Percentiles rank a stretch among this genome's conserved stretches.
Conservation (phyloP, 306 rosid species). For the Pachyrhizus erosus region DNA sequence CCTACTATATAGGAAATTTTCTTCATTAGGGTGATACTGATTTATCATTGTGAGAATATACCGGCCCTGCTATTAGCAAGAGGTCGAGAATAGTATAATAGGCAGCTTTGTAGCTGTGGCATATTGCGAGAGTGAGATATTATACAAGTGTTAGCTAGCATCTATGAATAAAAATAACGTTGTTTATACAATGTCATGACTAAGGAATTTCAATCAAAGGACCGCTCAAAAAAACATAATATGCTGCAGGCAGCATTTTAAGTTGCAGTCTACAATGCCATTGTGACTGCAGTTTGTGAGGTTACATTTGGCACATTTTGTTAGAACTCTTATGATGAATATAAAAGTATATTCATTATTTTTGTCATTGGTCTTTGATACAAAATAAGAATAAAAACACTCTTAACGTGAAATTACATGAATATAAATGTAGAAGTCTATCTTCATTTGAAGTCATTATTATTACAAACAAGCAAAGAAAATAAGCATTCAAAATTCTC, state of each 20-base stretch:
- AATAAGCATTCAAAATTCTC: too few relatives aligned
- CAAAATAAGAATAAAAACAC: too few relatives aligned
- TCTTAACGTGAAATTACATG: too few relatives aligned
- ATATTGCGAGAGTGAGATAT: slow-evolving; percentile 47
- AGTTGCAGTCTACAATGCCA: not conserved
- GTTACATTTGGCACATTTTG: not conserved
- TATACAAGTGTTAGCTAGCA: slow-evolving; percentile 49
- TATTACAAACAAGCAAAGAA: too few relatives aligned
- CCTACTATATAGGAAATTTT: slow-evolving; percentile 58
- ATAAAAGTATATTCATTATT: too few relatives aligned
- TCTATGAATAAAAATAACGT: slow-evolving; percentile 42
- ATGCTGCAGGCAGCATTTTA: not conserved
- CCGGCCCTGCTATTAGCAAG: slow-evolving; percentile 56
- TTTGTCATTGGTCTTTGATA: too few relatives aligned
- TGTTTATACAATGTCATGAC: slow-evolving; percentile 21
- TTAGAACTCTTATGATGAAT: too few relatives aligned
- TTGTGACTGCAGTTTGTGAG: not conserved
- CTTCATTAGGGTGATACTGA: slow-evolving; percentile 44
- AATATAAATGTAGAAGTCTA: too few relatives aligned
- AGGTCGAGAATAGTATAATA: slow-evolving; percentile 50
- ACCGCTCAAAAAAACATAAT: not conserved
- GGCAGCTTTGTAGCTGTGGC: slow-evolving; percentile 51
- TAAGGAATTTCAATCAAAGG: slow-evolving; percentile 6
- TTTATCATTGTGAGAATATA: slow-evolving; percentile 47
- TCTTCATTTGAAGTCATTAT: too few relatives aligned